Evolutionary conservation across 495 filamentous ascomycete genomes (phyloP), one percentile per base, ranked within the genome.

Genomic region (Endocarpon pusillum): DNA sequence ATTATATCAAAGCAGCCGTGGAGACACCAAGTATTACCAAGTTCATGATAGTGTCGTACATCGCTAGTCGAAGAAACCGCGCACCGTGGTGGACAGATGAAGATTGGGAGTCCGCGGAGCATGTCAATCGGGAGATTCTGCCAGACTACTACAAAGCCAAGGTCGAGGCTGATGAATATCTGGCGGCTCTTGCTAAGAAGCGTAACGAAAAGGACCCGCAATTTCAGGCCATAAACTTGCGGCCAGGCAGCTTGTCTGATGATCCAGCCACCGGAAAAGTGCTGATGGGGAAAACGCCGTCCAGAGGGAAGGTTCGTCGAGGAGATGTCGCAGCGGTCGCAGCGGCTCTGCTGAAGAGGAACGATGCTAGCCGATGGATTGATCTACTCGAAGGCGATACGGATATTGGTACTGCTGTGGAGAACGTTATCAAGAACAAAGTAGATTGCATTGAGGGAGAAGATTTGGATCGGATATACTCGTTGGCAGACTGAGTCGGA

Each of bases 141-240:
- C 63, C 71, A 28, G 58, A 54, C 1, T 89, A 89, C 51, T 73
- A 69, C 44, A 59, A 75, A 34, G 81, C 83, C 32, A 89, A 87
- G 52, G 46, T 78, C 3, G 73, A 70, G 9, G 78, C 79, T 1
- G 82, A 92, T 48, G 71, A 82, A 52, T 71, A 62, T 27, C 56
- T 86, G 39, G 77, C 74, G 36, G 63, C 67, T 5, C 57, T 65
- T 32, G 61, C 62, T 12, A 61, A 62, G 36, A 49, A 48, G 43
- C 41, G 52, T 4, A 49, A 62, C 22, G 59, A 61, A 40, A 42
- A 47, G 36, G 37, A 41, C 8, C 25, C 38, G 26, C 47, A 57
- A 2, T 72, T 81, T 52, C 64, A 68, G 39, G 73, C 67, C 21
- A 80, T 87, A 38, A 61, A 64, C 37, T 51, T 92, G 24, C 66